Base-by-base conservation (phyloP, 1,284 basidiomycete genomes). In the Mycena citricolor region DNA sequence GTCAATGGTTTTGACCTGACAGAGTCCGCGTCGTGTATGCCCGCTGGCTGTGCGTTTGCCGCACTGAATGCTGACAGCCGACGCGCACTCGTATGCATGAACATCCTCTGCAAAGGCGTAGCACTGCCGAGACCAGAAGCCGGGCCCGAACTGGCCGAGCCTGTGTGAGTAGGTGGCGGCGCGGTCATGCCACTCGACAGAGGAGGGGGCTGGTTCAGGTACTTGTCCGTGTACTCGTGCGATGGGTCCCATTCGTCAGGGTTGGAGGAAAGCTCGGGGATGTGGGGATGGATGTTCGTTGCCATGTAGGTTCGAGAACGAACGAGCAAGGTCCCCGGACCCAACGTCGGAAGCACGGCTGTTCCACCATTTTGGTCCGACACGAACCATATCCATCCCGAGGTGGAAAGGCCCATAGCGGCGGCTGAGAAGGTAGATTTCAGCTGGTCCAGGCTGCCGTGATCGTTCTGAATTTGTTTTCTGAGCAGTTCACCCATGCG, bases 381-480 rank as follows among this genome's bases (percentile, higher is more conserved):
- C 44, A 92, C 88, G 55, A 92, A 77, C 92, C 90, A 94, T 42
- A 95, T 76, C 73, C 79, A 97, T 52, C 95, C 95, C 49, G 79
- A 86, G 49, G 78, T 83, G 68, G 79, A 83, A 77, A 88, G 84
- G 51, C 89, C 90, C 46, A 79, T 71, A 21, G 79, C 90, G 2
- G 89, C 83, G 10, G 87, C 80, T 5, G 83, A 83, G 62, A 94
- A 83, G 41, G 77, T 73, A 19, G 86, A 83, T 64, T 92, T 87
- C 57, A 97, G 73, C 32, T 83, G 74, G 8, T 77, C 67, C 32
- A 93, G 63, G 32, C 75, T 78, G 20, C 83, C 83, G 56, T 87
- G 86, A 35, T 81, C 66, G 4, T 53, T 45, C 10, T 68, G 63
- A 49, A 91, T 78, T 25, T 61, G 57, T 6, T 53, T 44, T 21